Base-by-base conservation (phyloP, 164 flowering plant genomes). In the Nymphaea thermarum region DNA sequence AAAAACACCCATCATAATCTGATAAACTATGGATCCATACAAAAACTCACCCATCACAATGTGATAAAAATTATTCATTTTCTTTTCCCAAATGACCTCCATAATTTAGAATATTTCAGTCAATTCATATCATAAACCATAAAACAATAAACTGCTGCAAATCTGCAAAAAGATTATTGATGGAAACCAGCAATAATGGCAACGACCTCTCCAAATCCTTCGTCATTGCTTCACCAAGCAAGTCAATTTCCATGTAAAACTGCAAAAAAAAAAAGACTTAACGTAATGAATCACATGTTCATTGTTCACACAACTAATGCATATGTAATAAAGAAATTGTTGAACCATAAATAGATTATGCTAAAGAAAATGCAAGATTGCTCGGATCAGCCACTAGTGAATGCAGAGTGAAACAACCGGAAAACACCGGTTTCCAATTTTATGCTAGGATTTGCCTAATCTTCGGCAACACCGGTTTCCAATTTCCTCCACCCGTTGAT, bases 201-300 rank as follows among this genome's bases (percentile, higher is more conserved):
- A 90, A 66, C 43, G 90, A 77, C 76, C 79, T 84, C 70, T 82
- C 86, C 25, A 88, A 87, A 76, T 86, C 85, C 64, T 79, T 83
- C 53, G 76, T 72, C 61, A 85, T 71, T 64, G 84, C 83, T 71
- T 82, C 90, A 53, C 91, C 90, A 59, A 73, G 70, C 81, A 66
- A 85, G 69, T 87, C 90, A 71, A 92, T 79, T 73, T 92, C 96
- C 71, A 80, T 64, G 67, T 90, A 90, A 66, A 90, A 78, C 99
- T 94, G 70, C 43, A 66, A 53, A 16, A 62, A 71, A 11, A 68
- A 65, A 42, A 53, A 47, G 12, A 6, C 7, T 6, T 47, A 6
- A 47, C 55, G 0, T 12, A 4, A 47, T 47, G 55, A 47, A 47
- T 47, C 7, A 2, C 55, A 47, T 2, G 12, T 47, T 47, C 11